Base-by-base conservation (phyloP, 352 stramenopile species). In the Globisporangium uncinulatum region DNA sequence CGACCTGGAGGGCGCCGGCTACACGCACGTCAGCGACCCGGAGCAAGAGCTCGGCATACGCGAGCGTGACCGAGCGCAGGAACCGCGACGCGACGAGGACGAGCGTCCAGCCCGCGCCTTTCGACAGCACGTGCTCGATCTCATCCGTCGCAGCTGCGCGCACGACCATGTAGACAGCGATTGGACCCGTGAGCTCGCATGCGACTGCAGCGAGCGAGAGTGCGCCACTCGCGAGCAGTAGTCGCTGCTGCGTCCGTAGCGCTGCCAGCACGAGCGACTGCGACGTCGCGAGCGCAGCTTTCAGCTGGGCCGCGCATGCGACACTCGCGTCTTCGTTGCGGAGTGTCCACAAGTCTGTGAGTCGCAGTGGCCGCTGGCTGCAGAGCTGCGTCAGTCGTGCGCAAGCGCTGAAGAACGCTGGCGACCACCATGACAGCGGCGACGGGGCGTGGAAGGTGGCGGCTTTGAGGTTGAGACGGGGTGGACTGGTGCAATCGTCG, bases 311-410 rank as follows among this genome's bases (percentile, higher is more conserved):
- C 1, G 50, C 57, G 29, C 56, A 67, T 14, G 62, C 44, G 14
- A 59, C 29, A 48, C 68, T 73, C 37, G 61, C 55, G 54, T 63
- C 69, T 7, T 51, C 56, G 36, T 59, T 54, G 14, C 70, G 37
- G 11, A 81, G 54, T 19, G 50, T 24, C 72, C 66, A 81, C 7
- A 76, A 63, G 44, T 81, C 72, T 6, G 69, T 56, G 4, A 70
- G 37, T 0, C 59, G 51, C 51, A 76, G 59, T 7, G 65, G 56
- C 0, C 65, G 65, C 29, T 69, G 50, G 21, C 52, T 57, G 52
- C 65, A 71, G 14, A 71, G 45, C 10, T 44, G 41, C 4, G 57
- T 51, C 7, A 76, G 62, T 10, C 62, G 70, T 39, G 65, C 57
- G 32, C 69, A 76, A 59, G 59, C 69, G 17, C 58, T 63, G 45